A percentile compares a stretch with the other conserved stretches of the same genome.
Evolutionary conservation across 257 asterid genomes (phyloP).

Genomic region (Vinca minor): DNA sequence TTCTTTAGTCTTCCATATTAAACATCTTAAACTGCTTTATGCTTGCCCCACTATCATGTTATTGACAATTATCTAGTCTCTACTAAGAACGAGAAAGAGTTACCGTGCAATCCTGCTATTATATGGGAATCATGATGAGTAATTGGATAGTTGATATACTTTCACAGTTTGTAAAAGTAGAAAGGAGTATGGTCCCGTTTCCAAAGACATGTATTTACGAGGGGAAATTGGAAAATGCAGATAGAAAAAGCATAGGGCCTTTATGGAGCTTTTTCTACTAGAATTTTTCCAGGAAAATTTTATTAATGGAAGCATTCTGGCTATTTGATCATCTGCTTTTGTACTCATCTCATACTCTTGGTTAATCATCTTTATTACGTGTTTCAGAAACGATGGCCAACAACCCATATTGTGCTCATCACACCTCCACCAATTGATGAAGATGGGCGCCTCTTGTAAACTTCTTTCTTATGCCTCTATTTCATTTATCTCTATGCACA

Average conservation of each 20-base stretch:
- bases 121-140: not conserved
- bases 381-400: constrained; percentile 70
- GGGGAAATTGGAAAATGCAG: not conserved
- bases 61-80: not conserved
- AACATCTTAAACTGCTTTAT: not conserved
- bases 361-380: not conserved
- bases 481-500: not conserved
- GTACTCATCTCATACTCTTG: not conserved
- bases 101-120: not conserved
- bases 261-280: too few species aligned
- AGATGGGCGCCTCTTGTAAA: constrained; percentile 57
- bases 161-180: not conserved
- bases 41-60: not conserved
- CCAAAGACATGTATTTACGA: not conserved
- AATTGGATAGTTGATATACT: not conserved
- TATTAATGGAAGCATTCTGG: not conserved
- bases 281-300: too few species aligned
- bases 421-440: constrained; percentile 86
- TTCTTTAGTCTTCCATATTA: not conserved
- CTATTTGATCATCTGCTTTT: not conserved
- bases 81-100: not conserved
- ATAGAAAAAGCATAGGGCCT: not conserved
- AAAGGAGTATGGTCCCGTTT: not conserved
- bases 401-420: constrained; percentile 54
- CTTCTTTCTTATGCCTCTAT: constrained; percentile 1